These are phyloP conservation scores for Yamadazyma songkhlaensis DNA, from an alignment of 1,139 yeast species.

Conservation along the genomic window DNA sequence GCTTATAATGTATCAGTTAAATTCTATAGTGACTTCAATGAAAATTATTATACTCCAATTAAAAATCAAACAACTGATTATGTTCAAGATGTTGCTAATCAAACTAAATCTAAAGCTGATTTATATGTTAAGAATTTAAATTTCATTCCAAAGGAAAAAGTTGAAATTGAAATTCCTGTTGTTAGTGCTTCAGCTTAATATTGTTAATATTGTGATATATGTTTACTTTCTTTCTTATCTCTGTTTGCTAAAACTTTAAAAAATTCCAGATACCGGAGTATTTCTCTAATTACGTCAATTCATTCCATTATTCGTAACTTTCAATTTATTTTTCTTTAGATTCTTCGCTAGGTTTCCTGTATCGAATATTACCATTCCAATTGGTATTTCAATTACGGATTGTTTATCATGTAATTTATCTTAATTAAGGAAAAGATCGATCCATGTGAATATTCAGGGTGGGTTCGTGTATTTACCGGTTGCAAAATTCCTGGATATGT, in stretches of 20 bases:
- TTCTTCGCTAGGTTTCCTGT: no score
- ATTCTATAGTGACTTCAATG: slow-evolving; percentile 34
- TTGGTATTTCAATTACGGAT: no score
- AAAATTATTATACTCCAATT: slow-evolving; percentile 39
- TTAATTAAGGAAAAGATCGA: no score
- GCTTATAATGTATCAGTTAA: slow-evolving; percentile 34
- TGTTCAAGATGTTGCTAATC: slow-evolving; percentile 33
- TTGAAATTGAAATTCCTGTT: slow-evolving; percentile 5
- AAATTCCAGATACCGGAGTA: no score
- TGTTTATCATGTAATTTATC: no score
- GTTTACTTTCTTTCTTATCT: background rate
- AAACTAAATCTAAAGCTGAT: slow-evolving; percentile 37
- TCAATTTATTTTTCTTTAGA: no score
- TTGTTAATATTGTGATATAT: background rate
- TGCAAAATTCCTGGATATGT: no score
- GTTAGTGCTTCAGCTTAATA: slow-evolving; percentile 14
- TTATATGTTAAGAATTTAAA: slow-evolving; percentile 13
- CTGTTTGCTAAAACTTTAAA: background rate
- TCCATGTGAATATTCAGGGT: no score
- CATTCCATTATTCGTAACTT: no score
- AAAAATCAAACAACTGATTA: slow-evolving; percentile 40
- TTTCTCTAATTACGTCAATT: no score
- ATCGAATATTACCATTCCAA: no score
- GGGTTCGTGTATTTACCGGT: no score
- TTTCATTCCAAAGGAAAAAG: slow-evolving; percentile 13